phyloP scores from a whole-genome alignment of 208 protist species.

The Herpetomonas tarakana region DNA sequence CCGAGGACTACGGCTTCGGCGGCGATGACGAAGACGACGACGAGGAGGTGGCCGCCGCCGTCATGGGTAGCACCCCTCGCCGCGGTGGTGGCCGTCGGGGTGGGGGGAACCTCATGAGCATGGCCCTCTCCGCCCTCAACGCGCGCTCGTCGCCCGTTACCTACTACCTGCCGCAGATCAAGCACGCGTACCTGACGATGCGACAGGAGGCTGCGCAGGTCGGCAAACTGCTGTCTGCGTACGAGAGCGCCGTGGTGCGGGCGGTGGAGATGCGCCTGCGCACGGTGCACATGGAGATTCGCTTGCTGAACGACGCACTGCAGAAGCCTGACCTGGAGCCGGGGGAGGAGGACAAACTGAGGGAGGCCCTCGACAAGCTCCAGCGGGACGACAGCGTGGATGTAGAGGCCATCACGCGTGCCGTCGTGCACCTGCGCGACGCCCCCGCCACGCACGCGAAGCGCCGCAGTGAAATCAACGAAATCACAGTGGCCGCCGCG shows the following conservation, averaged over 20 bases:
- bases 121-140: slow-evolving; percentile 6
- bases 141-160: slow-evolving; percentile 24
- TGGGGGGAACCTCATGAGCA: slow-evolving; percentile 5
- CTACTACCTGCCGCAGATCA: slow-evolving; percentile 53
- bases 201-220: slow-evolving; percentile 27
- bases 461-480: slow-evolving; percentile 4
- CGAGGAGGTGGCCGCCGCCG: not conserved
- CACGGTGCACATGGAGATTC: slow-evolving; percentile 15
- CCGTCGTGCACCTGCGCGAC: not conserved
- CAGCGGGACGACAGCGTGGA: not conserved
- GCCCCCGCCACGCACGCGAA: not conserved
- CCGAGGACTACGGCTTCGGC: not conserved
- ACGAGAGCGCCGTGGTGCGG: slow-evolving; percentile 49
- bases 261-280: slow-evolving; percentile 22
- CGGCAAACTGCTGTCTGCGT: slow-evolving; percentile 37
- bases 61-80: not conserved
- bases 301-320: not conserved
- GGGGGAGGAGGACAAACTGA: slow-evolving; percentile 16
- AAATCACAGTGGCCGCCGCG: not conserved
- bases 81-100: not conserved
- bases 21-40: slow-evolving; percentile 6
- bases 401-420: not conserved
- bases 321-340: slow-evolving; percentile 41
- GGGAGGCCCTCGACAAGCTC: not conserved
- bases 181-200: slow-evolving; percentile 42